Conservation (phyloP, 768 basidiomycete species). For the Tulasnella sp. region DNA sequence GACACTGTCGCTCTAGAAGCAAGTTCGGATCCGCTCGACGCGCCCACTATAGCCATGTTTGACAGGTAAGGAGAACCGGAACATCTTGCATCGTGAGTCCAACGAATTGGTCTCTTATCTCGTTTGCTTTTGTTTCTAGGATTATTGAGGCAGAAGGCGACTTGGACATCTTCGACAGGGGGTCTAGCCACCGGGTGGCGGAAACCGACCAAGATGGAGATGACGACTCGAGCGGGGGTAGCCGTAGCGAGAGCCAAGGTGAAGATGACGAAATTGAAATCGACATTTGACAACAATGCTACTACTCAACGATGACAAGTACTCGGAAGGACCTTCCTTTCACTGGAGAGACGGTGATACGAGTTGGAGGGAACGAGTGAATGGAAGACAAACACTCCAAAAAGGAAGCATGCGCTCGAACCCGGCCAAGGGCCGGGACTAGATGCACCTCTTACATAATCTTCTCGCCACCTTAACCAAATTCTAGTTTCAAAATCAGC, state of each 20-base stretch:
- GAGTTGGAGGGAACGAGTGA: too few relatives aligned
- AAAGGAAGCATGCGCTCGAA: too few relatives aligned
- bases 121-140: not conserved
- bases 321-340: too few relatives aligned
- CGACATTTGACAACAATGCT: not conserved
- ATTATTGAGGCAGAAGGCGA: not conserved
- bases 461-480: too few relatives aligned
- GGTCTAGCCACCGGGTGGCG: not conserved
- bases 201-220: not conserved
- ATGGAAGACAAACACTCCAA: too few relatives aligned
- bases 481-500: too few relatives aligned
- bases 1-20: not conserved
- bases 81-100: too few relatives aligned
- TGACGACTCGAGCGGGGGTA: not conserved
- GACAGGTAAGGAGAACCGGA: constrained; percentile 19
- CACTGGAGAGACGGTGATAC: too few relatives aligned
- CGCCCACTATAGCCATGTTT: constrained; percentile 9
- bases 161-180: not conserved
- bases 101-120: not conserved
- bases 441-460: too few relatives aligned
- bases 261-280: not conserved
- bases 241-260: not conserved
- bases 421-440: too few relatives aligned
- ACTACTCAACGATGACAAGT: too few relatives aligned
- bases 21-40: not conserved